These are phyloP conservation scores for Globisporangium lucens DNA, from an alignment of 352 stramenopile species.

Conservation along the genomic window DNA sequence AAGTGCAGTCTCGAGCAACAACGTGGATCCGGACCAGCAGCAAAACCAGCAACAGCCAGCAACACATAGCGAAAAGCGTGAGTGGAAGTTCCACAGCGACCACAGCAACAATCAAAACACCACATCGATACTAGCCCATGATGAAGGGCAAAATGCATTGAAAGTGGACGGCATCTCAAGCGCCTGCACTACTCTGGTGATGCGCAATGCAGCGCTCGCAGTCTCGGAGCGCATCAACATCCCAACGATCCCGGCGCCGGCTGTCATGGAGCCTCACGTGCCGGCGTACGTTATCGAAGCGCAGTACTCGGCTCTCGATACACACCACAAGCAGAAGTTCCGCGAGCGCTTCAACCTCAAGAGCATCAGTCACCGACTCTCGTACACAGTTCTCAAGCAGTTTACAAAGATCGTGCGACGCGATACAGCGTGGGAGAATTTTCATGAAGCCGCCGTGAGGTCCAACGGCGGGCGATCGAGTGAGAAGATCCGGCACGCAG, in stretches of 20 bases:
- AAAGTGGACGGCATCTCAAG: conserved; percentile 14
- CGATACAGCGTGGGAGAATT: conserved; percentile 52
- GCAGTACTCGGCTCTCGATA: conserved; percentile 51
- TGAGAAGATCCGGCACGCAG: conserved; percentile 31
- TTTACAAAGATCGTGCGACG: conserved; percentile 62
- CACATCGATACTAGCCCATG: background rate
- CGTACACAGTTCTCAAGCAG: conserved; percentile 57
- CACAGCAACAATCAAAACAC: background rate
- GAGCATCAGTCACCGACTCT: conserved; percentile 58
- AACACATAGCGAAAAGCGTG: background rate
- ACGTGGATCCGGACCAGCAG: background rate
- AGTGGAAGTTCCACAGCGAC: conserved; percentile 12
- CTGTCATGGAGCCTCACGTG: conserved; percentile 33
- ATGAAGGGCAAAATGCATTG: background rate
- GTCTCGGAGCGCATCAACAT: conserved; percentile 54
- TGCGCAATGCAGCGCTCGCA: conserved; percentile 46
- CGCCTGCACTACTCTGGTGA: conserved; percentile 56
- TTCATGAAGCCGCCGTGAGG: conserved; percentile 30
- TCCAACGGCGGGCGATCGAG: conserved; percentile 14
- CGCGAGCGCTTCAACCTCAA: conserved; percentile 57
- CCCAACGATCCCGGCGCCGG: conserved; percentile 30
- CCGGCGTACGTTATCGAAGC: conserved; percentile 54
- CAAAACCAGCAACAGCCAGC: background rate
- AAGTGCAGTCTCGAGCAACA: conserved; percentile 1
- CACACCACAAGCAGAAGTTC: conserved; percentile 46